These are phyloP conservation scores for Trichoderma gracile DNA, from an alignment of 2,329 filamentous ascomycete genomes.

Conservation along the genomic window DNA sequence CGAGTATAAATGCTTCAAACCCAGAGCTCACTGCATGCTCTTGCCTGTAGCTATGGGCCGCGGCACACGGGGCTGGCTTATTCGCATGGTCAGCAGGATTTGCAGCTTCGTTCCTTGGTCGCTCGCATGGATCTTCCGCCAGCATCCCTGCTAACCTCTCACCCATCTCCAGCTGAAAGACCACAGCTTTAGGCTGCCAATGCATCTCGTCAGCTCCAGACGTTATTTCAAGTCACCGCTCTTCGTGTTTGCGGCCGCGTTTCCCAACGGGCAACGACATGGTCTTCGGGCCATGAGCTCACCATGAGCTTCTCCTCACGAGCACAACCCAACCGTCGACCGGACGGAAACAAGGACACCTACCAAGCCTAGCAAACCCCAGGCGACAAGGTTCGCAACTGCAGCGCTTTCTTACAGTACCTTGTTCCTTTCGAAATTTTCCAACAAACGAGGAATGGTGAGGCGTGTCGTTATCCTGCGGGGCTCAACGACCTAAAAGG, in stretches of 20 bases:
- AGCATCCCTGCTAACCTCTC: slow-evolving; percentile 17
- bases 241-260: slow-evolving; percentile 3
- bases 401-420: neutral
- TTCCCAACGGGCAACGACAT: neutral
- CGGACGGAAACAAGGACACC: slow-evolving; percentile 2
- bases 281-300: neutral
- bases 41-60: neutral
- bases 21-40: neutral
- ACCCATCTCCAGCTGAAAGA: slow-evolving; percentile 24
- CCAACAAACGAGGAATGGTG: neutral
- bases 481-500: slow-evolving; percentile 19
- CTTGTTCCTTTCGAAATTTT: neutral
- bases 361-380: slow-evolving; percentile 12
- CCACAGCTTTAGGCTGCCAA: slow-evolving; percentile 1
- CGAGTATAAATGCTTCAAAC: no score
- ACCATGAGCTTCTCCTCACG: neutral
- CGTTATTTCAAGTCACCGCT: slow-evolving; percentile 20
- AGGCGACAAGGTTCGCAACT: neutral
- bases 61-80: neutral
- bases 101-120: slow-evolving; percentile 2
- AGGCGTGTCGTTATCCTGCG: slow-evolving; percentile 26
- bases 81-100: slow-evolving; percentile 12
- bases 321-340: neutral
- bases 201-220: slow-evolving; percentile 12
- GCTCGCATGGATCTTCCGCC: slow-evolving; percentile 17